Conservation (phyloP, 305 asterid species). For the Solanum hybrid region DNA sequence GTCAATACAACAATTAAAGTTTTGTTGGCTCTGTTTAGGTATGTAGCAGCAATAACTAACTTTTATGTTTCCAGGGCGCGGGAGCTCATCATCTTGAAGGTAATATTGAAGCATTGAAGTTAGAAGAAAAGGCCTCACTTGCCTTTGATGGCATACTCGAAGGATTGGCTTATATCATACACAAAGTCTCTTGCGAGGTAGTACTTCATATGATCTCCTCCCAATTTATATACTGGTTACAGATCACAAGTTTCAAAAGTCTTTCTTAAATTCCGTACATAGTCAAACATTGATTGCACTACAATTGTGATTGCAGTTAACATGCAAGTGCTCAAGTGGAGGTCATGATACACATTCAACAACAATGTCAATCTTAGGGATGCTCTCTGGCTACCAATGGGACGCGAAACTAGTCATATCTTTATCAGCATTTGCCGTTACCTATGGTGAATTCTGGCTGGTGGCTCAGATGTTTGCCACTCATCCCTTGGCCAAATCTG, state of each 20-base stretch:
- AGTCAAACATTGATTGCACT: background rate
- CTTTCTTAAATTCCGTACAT: background rate
- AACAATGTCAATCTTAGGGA: conserved; percentile 44
- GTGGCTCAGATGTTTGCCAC: conserved; percentile 36
- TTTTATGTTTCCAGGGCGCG: conserved; percentile 45
- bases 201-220: conserved; percentile 6
- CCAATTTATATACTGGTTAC: background rate
- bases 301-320: conserved; percentile 31
- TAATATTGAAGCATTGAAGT: conserved; percentile 8
- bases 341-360: conserved; percentile 42
- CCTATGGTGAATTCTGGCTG: conserved; percentile 84
- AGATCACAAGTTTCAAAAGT: background rate
- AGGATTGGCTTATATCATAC: conserved; percentile 37
- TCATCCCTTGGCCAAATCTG: conserved; percentile 62
- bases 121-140: conserved; percentile 35
- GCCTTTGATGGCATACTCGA: conserved; percentile 31
- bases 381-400: conserved; percentile 62
- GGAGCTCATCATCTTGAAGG: conserved; percentile 23
- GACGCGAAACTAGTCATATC: conserved; percentile 67
- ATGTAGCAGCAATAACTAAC: background rate
- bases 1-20: background rate
- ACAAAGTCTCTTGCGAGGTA: conserved; percentile 69
- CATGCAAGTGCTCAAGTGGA: conserved; percentile 61
- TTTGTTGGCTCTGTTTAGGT: background rate
- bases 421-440: conserved; percentile 51